Evolutionary conservation across 2,329 filamentous ascomycete species (phyloP).

Genomic region (Paecilomyces sp.): DNA sequence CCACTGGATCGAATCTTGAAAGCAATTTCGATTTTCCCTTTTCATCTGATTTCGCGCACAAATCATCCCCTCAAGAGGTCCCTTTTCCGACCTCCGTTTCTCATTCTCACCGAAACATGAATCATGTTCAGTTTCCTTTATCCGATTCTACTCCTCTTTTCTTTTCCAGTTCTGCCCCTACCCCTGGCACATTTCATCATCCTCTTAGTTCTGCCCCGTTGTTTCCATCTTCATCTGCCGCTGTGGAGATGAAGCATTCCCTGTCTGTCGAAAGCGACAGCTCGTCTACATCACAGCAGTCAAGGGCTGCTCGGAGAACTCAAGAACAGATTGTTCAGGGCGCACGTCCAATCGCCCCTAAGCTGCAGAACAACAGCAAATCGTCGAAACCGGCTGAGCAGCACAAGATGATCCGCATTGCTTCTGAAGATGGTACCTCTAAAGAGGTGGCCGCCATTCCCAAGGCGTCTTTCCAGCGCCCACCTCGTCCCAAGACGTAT

Average conservation of each 20-base stretch:
- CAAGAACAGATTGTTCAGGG: conserved; percentile 43
- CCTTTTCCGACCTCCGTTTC: conserved; percentile 17
- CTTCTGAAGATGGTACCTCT: conserved; percentile 45
- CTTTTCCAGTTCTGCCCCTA: conserved; percentile 30
- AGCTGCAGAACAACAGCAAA: conserved; percentile 25
- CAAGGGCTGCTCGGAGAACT: conserved; percentile 40
- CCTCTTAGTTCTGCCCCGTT: conserved; percentile 19
- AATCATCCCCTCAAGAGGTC: conserved; percentile 22
- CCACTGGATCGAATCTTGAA: conserved; percentile 29
- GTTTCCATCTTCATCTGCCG: conserved; percentile 28
- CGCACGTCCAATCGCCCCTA: conserved; percentile 44
- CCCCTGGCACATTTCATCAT: conserved; percentile 21
- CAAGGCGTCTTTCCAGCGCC: conserved; percentile 55
- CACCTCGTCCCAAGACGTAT: conserved; percentile 60
- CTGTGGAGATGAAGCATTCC: conserved; percentile 46
- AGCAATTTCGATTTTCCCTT: conserved; percentile 17
- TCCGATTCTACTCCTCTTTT: conserved; percentile 22
- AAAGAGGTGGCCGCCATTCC: conserved; percentile 49
- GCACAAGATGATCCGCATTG: conserved; percentile 45
- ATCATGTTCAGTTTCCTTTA: conserved; percentile 23
- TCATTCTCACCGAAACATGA: conserved; percentile 18
- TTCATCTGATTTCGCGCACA: conserved; percentile 17
- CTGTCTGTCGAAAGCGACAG: conserved; percentile 40
- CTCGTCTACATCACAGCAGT: conserved; percentile 37
- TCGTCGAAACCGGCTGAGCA: conserved; percentile 27